Base-by-base conservation (phyloP, 441 rosid genomes). In the Gossypium davidsonii region DNA sequence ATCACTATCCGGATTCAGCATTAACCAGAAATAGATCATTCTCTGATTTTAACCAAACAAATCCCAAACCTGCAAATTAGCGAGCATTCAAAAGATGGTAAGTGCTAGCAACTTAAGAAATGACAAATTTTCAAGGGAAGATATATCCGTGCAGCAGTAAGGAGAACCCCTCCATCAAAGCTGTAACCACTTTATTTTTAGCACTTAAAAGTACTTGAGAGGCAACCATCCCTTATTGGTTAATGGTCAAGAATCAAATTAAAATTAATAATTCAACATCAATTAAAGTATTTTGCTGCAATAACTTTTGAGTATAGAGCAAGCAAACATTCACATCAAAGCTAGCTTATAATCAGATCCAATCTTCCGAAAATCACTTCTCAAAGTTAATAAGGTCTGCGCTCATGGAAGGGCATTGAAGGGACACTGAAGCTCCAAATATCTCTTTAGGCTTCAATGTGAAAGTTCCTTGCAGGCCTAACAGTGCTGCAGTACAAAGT, bases 391-490 rank as follows among this genome's bases (percentile, higher is more conserved):
- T 3, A 9, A 62, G 31, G 17, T 44, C 1, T 3, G 28, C 21
- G 18, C 69, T 64, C 5, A 42, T 11, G 53, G 28, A 10, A 65
- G 53, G 53, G 17, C 52, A 64, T 42, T 20, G 4, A 23, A 42
- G 11, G 53, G 15, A 53, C n/a, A 42, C 34, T 42, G n/a, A 64
- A 64, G 9, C 25, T 64, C 68, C 28, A 64, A 64, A 23, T 7
- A 64, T 64, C 52, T 18, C 51, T 64, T 18, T 5, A 11, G 49
- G 11, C 15, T 64, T 64, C 26, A 21, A 64, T n/a, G 21, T 11
- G 26, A 64, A 64, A 64, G 52, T 64, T 18, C 53, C 53, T 66
- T 6, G 6, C 20, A 3, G 70, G 12, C 70, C 70, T 66, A 66
- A 23, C 31, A 14, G n/a, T 42, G 52, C 69, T 11, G 25, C 17